A percentile compares a stretch with the other conserved stretches of the same genome.
These are phyloP conservation scores for Parafenestella ontariensis DNA, from an alignment of 2,329 filamentous ascomycete species.

Conservation along the genomic window DNA sequence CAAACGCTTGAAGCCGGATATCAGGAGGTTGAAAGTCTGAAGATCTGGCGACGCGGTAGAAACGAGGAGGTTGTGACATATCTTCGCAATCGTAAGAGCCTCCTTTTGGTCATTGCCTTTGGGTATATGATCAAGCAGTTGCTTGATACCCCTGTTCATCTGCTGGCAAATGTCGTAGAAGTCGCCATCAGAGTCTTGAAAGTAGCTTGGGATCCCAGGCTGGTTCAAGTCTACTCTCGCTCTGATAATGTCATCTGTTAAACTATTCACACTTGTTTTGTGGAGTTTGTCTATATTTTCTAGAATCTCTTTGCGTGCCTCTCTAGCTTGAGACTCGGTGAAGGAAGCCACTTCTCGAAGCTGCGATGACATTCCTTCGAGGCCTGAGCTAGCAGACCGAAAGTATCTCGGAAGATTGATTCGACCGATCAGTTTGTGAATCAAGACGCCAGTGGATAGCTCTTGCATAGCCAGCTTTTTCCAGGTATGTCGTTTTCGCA, in stretches of 20 bases:
- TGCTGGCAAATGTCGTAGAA: constrained; percentile 38
- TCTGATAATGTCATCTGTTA: constrained; percentile 16
- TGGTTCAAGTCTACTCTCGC: constrained; percentile 13
- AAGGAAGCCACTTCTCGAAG: constrained; percentile 24
- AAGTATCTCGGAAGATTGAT: constrained; percentile 13
- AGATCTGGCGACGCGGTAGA: constrained; percentile 68
- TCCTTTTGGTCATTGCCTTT: constrained; percentile 17
- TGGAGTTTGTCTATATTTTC: constrained; percentile 23
- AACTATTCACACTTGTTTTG: constrained; percentile 8
- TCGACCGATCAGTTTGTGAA: constrained; percentile 44
- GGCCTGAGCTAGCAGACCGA: constrained; percentile 2
- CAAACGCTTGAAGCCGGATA: constrained; percentile 64
- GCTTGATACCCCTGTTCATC: constrained; percentile 42
- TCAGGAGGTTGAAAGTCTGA: constrained; percentile 73
- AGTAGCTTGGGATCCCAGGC: constrained; percentile 40
- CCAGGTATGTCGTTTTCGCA: constrained; percentile 43
- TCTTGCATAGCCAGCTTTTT: constrained; percentile 55
- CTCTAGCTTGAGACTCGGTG: background rate
- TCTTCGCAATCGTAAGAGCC: constrained; percentile 35
- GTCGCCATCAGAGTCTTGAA: constrained; percentile 48
- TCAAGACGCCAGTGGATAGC: constrained; percentile 50
- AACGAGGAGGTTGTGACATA: constrained; percentile 71
- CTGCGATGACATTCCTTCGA: constrained; percentile 25
- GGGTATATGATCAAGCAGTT: constrained; percentile 21
- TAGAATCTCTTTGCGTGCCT: constrained; percentile 22